Percentiles rank a stretch among this genome's conserved stretches.
phyloP scores from a whole-genome alignment of 2,329 filamentous ascomycete species.

The Trichoderma koningii region DNA sequence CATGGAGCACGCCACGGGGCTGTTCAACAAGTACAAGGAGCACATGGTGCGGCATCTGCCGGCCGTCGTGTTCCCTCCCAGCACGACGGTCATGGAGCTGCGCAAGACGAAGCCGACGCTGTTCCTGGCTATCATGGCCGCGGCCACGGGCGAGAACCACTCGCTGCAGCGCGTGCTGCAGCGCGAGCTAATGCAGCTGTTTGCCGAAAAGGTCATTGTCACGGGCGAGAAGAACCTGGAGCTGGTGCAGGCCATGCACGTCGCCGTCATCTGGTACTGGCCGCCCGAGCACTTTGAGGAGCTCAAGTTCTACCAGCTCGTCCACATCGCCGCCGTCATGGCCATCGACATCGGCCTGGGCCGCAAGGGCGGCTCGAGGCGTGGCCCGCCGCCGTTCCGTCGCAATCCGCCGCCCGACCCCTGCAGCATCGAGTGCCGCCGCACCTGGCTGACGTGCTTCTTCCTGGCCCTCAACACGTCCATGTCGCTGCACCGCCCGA shows the following conservation, averaged over 20 bases:
- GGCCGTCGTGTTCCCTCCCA: constrained; percentile 60
- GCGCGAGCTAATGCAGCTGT: constrained; percentile 68
- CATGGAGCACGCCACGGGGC: constrained; percentile 54
- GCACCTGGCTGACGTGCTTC: constrained; percentile 62
- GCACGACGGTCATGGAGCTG: constrained; percentile 56
- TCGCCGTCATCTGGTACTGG: constrained; percentile 81
- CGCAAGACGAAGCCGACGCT: constrained; percentile 63
- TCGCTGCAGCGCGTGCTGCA: constrained; percentile 63
- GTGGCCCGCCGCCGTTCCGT: constrained; percentile 41
- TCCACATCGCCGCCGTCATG: constrained; percentile 80
- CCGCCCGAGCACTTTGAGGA: constrained; percentile 82
- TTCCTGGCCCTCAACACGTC: constrained; percentile 61
- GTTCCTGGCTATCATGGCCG: constrained; percentile 71
- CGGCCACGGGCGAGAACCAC: constrained; percentile 60
- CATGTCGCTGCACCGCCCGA: constrained; percentile 63
- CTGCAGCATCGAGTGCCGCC: constrained; percentile 55
- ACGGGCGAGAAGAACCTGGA: constrained; percentile 80
- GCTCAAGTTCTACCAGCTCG: constrained; percentile 85
- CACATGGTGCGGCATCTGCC: constrained; percentile 64
- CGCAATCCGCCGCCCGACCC: constrained; percentile 52
- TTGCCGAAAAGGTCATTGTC: constrained; percentile 74
- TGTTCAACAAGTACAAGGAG: constrained; percentile 61
- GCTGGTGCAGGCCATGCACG: constrained; percentile 74
- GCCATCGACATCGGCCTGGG: constrained; percentile 81
- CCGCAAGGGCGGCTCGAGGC: constrained; percentile 36